A percentile compares a stretch with the other conserved stretches of the same genome.
Conservation (phyloP, 208 protist genomes). For the Trypanosoma cruzi region DNA sequence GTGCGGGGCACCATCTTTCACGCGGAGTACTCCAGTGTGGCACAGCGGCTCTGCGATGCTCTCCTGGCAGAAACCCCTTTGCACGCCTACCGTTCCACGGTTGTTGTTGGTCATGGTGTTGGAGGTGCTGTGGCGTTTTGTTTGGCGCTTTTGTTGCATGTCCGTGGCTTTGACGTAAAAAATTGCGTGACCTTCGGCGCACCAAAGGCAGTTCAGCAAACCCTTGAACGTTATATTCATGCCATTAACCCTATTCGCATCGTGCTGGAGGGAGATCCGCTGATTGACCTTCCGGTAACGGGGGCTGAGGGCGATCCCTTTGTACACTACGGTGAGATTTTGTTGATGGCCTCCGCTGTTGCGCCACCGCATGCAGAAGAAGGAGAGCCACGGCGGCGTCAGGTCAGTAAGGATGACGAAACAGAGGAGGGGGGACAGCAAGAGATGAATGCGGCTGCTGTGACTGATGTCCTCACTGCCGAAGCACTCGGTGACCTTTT, state of each 20-base stretch:
- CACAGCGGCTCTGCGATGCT: slow-evolving; percentile 58
- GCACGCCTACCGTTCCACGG: slow-evolving; percentile 71
- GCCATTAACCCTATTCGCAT: slow-evolving; percentile 77
- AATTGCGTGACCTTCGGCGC: slow-evolving; percentile 79
- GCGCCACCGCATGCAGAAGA: background rate
- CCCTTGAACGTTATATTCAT: slow-evolving; percentile 62
- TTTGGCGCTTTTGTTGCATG: slow-evolving; percentile 51
- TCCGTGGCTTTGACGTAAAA: slow-evolving; percentile 67
- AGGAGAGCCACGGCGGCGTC: background rate
- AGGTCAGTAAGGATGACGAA: slow-evolving; percentile 1
- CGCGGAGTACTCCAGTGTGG: slow-evolving; percentile 50
- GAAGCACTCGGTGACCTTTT: slow-evolving; percentile 31
- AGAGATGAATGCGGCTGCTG: background rate
- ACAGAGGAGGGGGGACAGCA: background rate
- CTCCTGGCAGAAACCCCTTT: slow-evolving; percentile 68
- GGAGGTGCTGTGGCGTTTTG: slow-evolving; percentile 70
- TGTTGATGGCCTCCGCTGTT: slow-evolving; percentile 38
- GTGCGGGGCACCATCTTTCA: slow-evolving; percentile 70
- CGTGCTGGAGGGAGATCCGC: slow-evolving; percentile 77
- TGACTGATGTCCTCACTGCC: slow-evolving; percentile 25
- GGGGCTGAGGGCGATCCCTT: slow-evolving; percentile 73
- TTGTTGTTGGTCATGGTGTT: slow-evolving; percentile 79
- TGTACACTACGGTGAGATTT: slow-evolving; percentile 81
- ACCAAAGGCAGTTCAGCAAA: slow-evolving; percentile 60
- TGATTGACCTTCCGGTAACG: slow-evolving; percentile 81